These are phyloP conservation scores for Alternaria angustiovoidea DNA, from an alignment of 2,329 filamentous ascomycete genomes.

Conservation along the genomic window DNA sequence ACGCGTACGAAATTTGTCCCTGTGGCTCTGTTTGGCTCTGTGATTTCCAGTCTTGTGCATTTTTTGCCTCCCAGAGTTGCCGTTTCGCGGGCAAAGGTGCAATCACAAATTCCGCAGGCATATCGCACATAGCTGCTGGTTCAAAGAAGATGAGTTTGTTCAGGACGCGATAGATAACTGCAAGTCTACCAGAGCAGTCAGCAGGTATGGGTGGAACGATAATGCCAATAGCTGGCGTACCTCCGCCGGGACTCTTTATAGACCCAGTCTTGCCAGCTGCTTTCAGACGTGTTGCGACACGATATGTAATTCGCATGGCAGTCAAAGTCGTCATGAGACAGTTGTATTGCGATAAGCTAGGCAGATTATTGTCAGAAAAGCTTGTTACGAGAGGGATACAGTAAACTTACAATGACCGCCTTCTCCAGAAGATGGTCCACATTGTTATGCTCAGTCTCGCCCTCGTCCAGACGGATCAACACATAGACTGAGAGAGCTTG, in stretches of 20 bases:
- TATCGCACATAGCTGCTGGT: constrained; percentile 50
- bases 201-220: background rate
- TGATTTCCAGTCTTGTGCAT: constrained; percentile 46
- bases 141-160: constrained; percentile 57
- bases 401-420: background rate
- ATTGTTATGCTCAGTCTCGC: constrained; percentile 56
- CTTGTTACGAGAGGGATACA: background rate
- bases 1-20: constrained; percentile 30
- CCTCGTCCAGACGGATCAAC: constrained; percentile 55
- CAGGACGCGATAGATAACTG: constrained; percentile 52
- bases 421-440: constrained; percentile 40
- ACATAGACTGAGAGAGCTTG: constrained; percentile 58
- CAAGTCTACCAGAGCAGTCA: constrained; percentile 41
- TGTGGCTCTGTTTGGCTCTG: constrained; percentile 32
- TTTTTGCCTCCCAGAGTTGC: constrained; percentile 55
- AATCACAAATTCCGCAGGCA: constrained; percentile 49
- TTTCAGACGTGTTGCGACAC: background rate
- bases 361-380: background rate
- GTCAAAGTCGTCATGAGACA: constrained; percentile 1
- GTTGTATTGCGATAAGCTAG: constrained; percentile 1
- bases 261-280: constrained; percentile 49
- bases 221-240: constrained; percentile 25
- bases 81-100: constrained; percentile 56
- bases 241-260: constrained; percentile 53
- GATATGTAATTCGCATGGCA: background rate